A percentile compares a stretch with the other conserved stretches of the same genome.
These are phyloP conservation scores for Mycena vitilis DNA, from an alignment of 768 basidiomycete species.

Conservation along the genomic window DNA sequence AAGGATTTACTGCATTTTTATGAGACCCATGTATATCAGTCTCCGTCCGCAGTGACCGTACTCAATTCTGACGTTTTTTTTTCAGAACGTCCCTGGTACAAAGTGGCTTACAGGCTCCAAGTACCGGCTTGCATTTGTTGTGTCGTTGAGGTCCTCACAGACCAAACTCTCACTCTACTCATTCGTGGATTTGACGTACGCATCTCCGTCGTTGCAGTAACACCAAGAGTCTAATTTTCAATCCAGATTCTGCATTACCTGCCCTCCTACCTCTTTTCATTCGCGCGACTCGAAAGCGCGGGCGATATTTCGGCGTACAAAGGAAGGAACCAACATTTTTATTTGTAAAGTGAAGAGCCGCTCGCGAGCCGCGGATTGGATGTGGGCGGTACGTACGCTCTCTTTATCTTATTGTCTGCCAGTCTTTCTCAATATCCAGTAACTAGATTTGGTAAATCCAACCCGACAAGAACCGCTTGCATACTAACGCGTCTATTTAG, in stretches of 20 bases:
- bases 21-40: constrained; percentile 76
- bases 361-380: constrained; percentile 87
- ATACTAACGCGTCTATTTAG: constrained; percentile 48
- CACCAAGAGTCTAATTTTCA: background rate
- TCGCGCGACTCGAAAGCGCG: constrained; percentile 55
- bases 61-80: constrained; percentile 26
- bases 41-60: background rate
- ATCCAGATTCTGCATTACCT: constrained; percentile 53
- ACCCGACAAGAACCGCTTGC: background rate
- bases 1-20: constrained; percentile 85
- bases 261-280: constrained; percentile 63
- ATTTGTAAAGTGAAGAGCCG: constrained; percentile 86
- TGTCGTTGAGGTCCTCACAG: constrained; percentile 72
- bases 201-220: constrained; percentile 38
- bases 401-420: background rate
- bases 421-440: constrained; percentile 15
- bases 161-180: constrained; percentile 90
- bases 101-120: constrained; percentile 80
- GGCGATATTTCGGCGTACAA: constrained; percentile 60
- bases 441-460: constrained; percentile 32
- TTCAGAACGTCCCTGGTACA: constrained; percentile 70
- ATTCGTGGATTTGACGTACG: constrained; percentile 84
- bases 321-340: constrained; percentile 85
- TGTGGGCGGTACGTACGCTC: constrained; percentile 81
- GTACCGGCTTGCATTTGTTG: constrained; percentile 74